A percentile compares a stretch with the other conserved stretches of the same genome.
These are phyloP conservation scores for Bolboschoenoplectus hybrid DNA, from an alignment of 202 grass and related monocot genomes.

Conservation along the genomic window DNA sequence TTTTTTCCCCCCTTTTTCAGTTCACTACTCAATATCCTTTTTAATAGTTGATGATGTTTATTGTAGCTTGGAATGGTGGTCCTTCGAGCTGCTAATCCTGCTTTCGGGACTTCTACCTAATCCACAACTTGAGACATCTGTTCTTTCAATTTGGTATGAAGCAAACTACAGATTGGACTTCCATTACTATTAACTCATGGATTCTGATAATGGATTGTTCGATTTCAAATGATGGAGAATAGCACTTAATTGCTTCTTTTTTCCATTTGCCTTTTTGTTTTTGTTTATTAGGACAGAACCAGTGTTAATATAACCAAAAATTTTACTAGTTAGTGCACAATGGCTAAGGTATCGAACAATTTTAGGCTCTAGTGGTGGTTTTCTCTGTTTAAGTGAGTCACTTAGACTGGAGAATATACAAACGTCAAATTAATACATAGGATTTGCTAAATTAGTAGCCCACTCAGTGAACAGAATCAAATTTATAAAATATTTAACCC, in stretches of 20 bases:
- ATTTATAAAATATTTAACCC: neutral
- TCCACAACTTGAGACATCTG: conserved; percentile 88
- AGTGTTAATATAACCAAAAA: neutral
- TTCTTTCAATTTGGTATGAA: conserved; percentile 84
- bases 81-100: conserved; percentile 82
- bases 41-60: conserved; percentile 29
- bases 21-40: neutral
- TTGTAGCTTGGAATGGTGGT: conserved; percentile 92
- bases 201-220: neutral
- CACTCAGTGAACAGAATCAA: neutral
- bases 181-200: neutral
- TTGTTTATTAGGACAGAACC: neutral
- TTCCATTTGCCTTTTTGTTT: neutral
- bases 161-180: neutral
- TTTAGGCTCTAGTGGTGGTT: neutral
- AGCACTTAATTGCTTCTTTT: neutral
- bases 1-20: neutral
- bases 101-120: conserved; percentile 76
- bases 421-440: neutral
- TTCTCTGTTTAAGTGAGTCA: neutral
- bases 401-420: neutral
- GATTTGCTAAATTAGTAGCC: neutral
- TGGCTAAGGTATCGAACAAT: neutral
- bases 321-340: neutral
- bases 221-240: neutral